These are phyloP conservation scores for Aspergillus oerlinghausenensis DNA, from an alignment of 2,329 filamentous ascomycete genomes.

Conservation along the genomic window DNA sequence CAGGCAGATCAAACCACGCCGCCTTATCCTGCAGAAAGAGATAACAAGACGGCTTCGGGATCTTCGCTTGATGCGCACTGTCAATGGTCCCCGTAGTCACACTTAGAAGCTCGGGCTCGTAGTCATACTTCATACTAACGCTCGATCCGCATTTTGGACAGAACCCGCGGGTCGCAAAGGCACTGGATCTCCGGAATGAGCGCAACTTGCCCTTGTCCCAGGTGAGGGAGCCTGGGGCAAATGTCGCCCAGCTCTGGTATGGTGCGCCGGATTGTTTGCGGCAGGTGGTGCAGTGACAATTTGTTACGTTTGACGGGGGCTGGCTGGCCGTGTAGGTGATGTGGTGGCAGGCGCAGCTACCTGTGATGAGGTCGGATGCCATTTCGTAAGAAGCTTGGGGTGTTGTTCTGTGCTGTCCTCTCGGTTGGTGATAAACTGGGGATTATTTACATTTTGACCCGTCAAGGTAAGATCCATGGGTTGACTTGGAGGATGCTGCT, in stretches of 20 bases:
- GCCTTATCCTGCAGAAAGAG: constrained; percentile 44
- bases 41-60: constrained; percentile 28
- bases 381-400: neutral
- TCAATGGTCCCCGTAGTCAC: constrained; percentile 43
- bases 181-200: constrained; percentile 33
- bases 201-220: constrained; percentile 30
- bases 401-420: neutral
- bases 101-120: constrained; percentile 24
- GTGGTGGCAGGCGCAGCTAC: constrained; percentile 42
- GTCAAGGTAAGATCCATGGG: too few relatives aligned
- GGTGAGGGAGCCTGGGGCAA: constrained; percentile 31
- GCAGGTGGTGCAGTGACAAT: constrained; percentile 49
- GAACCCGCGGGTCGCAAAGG: constrained; percentile 40
- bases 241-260: constrained; percentile 41
- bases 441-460: neutral
- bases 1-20: constrained; percentile 35
- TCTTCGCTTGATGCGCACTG: constrained; percentile 22
- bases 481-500: too few relatives aligned
- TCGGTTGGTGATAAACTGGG: neutral
- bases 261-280: constrained; percentile 45
- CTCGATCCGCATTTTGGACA: constrained; percentile 46
- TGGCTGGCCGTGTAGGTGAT: constrained; percentile 39
- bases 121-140: constrained; percentile 41
- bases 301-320: constrained; percentile 32
- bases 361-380: constrained; percentile 11